Conservation (phyloP, 805 yeast genomes). For the Starmerella gropengiesseri region DNA sequence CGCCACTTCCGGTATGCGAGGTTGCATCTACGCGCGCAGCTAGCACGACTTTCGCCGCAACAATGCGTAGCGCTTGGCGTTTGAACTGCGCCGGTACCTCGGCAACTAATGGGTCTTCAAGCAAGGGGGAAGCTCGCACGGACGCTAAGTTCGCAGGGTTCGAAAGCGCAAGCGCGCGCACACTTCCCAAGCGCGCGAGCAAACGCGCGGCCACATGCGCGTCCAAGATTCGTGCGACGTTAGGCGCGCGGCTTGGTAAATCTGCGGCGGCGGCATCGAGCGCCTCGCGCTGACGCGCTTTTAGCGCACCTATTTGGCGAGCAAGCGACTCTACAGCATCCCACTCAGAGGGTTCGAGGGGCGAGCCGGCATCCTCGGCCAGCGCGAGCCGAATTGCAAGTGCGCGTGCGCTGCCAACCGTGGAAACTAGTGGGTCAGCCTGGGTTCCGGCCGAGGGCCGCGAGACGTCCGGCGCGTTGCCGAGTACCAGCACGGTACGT, state of each 20-base stretch:
- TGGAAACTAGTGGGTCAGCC: not conserved
- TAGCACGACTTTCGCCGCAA: conserved; percentile 66
- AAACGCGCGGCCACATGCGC: conserved; percentile 63
- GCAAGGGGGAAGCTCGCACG: conserved; percentile 20
- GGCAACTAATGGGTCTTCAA: conserved; percentile 27
- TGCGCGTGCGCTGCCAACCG: not conserved
- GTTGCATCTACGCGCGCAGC: conserved; percentile 68
- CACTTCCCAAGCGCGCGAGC: conserved; percentile 57
- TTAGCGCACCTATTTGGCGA: not conserved
- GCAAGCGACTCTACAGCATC: not conserved
- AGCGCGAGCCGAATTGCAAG: not conserved
- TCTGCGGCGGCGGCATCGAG: not conserved
- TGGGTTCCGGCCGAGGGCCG: too few species aligned
- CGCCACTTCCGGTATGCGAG: conserved; percentile 35
- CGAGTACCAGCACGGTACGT: too few species aligned
- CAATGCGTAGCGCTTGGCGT: conserved; percentile 61
- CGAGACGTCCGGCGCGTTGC: too few species aligned
- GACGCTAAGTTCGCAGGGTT: conserved; percentile 82
- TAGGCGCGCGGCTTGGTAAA: conserved; percentile 52
- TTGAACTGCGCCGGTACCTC: conserved; percentile 27
- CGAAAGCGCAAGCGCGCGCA: conserved; percentile 49
- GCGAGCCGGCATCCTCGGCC: not conserved
- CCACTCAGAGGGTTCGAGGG: not conserved
- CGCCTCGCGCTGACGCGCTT: not conserved
- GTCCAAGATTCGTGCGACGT: conserved; percentile 61